These are phyloP conservation scores for Kalanchoe fedtschenkoi DNA, from an alignment of 164 flowering plant genomes.

Conservation along the genomic window DNA sequence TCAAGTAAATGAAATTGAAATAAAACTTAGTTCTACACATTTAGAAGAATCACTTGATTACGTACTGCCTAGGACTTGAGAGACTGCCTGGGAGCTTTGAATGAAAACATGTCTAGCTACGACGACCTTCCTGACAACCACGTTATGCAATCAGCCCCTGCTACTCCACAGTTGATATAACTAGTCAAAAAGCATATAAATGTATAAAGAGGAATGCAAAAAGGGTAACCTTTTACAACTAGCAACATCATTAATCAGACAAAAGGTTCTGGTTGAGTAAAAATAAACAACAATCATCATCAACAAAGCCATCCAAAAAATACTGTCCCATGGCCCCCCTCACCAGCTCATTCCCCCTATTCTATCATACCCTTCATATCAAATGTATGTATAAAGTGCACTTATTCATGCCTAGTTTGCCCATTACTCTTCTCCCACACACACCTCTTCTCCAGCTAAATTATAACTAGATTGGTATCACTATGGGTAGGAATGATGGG, in stretches of 20 bases:
- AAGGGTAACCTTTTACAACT: conserved; percentile 1
- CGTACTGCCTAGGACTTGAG: too few relatives aligned
- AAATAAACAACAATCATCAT: not conserved
- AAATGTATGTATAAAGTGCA: not conserved
- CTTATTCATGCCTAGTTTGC: too few relatives aligned
- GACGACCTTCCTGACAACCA: conserved; percentile 1
- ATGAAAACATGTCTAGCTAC: too few relatives aligned
- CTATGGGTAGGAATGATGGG: conserved; percentile 1
- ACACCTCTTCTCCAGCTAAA: not conserved
- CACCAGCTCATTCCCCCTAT: not conserved
- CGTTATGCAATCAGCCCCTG: not conserved
- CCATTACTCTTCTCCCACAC: not conserved
- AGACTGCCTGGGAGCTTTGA: too few relatives aligned
- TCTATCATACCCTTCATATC: not conserved
- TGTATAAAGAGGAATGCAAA: not conserved
- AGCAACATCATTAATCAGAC: not conserved
- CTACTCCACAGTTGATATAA: not conserved
- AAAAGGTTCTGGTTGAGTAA: too few relatives aligned
- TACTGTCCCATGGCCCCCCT: not conserved
- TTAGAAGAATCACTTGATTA: too few relatives aligned
- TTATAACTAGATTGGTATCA: not conserved
- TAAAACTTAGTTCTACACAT: too few relatives aligned
- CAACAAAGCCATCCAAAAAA: not conserved
- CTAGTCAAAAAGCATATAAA: not conserved
- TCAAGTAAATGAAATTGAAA: too few relatives aligned